Conservation (phyloP, 768 basidiomycete genomes). For the Boletus reticuloceps region DNA sequence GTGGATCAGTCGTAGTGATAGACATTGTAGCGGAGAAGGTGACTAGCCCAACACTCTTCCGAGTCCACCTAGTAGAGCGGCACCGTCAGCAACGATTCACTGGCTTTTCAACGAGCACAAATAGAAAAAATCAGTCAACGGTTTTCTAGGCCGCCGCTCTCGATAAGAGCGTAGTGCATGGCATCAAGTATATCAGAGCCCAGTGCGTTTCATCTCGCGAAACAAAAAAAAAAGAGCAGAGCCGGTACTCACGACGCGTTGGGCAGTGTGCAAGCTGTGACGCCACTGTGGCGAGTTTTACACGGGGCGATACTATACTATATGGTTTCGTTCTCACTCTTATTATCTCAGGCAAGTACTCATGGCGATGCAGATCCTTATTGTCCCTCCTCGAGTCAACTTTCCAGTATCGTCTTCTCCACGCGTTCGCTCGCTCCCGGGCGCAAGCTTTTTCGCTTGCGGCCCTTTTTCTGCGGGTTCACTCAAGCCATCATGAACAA, state of each 20-base stretch:
- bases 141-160: slow-evolving; percentile 64
- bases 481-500: slow-evolving; percentile 20
- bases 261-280: too few relatives aligned
- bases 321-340: not conserved
- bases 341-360: not conserved
- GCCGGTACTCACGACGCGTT: not conserved
- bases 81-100: slow-evolving; percentile 13
- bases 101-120: not conserved
- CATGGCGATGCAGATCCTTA: slow-evolving; percentile 13
- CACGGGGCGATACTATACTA: too few relatives aligned
- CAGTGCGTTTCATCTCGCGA: slow-evolving; percentile 56
- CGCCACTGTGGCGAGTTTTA: too few relatives aligned
- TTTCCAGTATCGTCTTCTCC: slow-evolving; percentile 13
- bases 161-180: slow-evolving; percentile 47
- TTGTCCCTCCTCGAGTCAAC: slow-evolving; percentile 15
- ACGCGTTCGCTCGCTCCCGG: not conserved
- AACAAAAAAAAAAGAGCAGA: not conserved
- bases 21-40: not conserved
- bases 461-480: slow-evolving; percentile 4
- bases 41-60: too few relatives aligned
- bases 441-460: slow-evolving; percentile 12
- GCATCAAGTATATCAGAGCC: slow-evolving; percentile 55
- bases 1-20: slow-evolving; percentile 17
- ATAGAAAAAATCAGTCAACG: slow-evolving; percentile 49
- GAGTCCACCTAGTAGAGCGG: too few relatives aligned